Base-by-base conservation (phyloP, 345 rosid genomes). In the Citropsis articulata region DNA sequence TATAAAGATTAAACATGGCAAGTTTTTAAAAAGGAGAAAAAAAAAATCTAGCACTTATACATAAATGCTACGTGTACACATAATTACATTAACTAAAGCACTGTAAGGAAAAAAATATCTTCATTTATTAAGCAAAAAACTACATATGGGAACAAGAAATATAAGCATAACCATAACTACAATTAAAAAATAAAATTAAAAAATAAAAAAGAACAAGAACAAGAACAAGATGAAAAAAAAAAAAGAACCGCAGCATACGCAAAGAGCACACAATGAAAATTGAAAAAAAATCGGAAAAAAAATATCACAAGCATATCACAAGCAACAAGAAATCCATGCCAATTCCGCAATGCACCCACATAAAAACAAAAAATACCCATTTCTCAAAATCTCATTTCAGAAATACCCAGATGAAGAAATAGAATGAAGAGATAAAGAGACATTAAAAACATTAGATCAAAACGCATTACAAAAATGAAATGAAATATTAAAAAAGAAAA, bases 361-460 rank as follows among this genome's bases (percentile, higher is more conserved):
- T 7, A 74, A 64, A 62, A 33, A 64, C 2, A 63, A 25, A 68
- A 56, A 70, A 66, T 27, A 31, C 68, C 61, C 4, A 53, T 30
- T 77, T 38, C 57, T 55, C 66, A n/a, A 75, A 21, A 45, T 45
- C 50, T 45, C 50, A 3, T 45, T 45, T 45, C 50, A 45, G 16
- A 45, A 13, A 62, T 42, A 63, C 66, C 77, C 9, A 40, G 10
- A 66, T 13, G 27, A 35, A 65, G 63, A 71, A 10, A 78, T 12
- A 9, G 72, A 59, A 59, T n/a, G 9, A 69, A 78, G 36, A 63
- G 42, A 67, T 1, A 25, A 77, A 42, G 60, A 63, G 27, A 45
- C 50, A 45, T 45, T 45, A 28, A 19, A 72, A 59, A 73, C 67
- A 7, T 24, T 69, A 81, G 88, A 87, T 81, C 84, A 75, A 87